Evolutionary conservation across 163 green algal species (phyloP).

Genomic region (Volvox carteri): DNA sequence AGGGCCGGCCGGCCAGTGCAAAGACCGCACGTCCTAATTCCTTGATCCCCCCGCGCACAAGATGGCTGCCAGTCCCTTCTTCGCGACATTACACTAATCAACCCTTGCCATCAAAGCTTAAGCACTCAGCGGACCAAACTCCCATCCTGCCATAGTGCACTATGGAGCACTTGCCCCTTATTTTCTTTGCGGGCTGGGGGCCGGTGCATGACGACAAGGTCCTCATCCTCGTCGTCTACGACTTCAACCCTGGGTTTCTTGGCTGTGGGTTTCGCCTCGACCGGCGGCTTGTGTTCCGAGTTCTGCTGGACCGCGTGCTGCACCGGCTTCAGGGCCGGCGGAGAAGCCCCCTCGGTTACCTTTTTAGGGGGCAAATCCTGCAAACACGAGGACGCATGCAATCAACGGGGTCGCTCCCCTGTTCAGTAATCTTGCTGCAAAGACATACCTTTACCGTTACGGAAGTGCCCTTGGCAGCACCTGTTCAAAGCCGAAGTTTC

Average conservation of each 20-base stretch:
- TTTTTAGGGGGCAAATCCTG: background rate
- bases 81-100: no score
- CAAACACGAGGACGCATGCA: background rate
- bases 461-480: background rate
- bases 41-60: no score
- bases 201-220: slow-evolving; percentile 6
- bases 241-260: slow-evolving; percentile 32
- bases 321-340: background rate
- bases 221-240: slow-evolving; percentile 39
- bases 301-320: slow-evolving; percentile 17
- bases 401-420: no score
- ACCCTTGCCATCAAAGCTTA: no score
- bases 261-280: background rate
- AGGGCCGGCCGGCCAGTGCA: no score
- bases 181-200: background rate
- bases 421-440: background rate
- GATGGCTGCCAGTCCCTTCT: no score
- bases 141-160: no score
- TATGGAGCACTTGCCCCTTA: background rate
- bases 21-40: no score
- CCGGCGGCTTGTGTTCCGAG: background rate
- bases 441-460: background rate
- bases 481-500: background rate
- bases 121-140: no score
- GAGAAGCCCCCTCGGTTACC: background rate